Evolutionary conservation across 805 yeast genomes (phyloP).

Genomic region (Diddensiella santjacobensis): DNA sequence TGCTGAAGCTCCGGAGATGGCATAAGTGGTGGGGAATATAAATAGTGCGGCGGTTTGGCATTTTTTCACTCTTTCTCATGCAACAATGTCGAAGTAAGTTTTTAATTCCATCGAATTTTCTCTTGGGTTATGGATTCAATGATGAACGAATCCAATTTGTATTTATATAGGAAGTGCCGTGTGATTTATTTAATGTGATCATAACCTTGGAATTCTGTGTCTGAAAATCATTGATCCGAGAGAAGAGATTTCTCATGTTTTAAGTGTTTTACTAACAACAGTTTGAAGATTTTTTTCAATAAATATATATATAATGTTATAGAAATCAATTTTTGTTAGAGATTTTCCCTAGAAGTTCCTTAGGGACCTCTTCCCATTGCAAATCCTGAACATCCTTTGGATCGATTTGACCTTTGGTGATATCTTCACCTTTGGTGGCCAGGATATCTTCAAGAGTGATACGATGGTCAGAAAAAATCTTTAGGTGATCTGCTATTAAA

Average conservation of each 20-base stretch:
- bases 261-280: too few relatives aligned
- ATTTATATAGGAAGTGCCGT: conserved; percentile 35
- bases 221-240: too few relatives aligned
- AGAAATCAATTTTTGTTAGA: neutral
- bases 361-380: conserved; percentile 30
- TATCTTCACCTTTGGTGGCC: conserved; percentile 69
- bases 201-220: conserved; percentile 24
- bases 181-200: conserved; percentile 29
- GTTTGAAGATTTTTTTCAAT: too few relatives aligned
- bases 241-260: too few relatives aligned
- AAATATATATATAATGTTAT: conserved; percentile 5
- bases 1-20: neutral
- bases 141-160: conserved; percentile 21
- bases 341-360: conserved; percentile 3
- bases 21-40: neutral
- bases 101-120: conserved; percentile 4
- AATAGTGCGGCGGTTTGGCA: too few relatives aligned
- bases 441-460: conserved; percentile 79
- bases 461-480: conserved; percentile 73
- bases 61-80: neutral
- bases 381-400: conserved; percentile 31
- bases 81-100: neutral
- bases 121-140: conserved; percentile 7
- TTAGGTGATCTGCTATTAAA: conserved; percentile 82
- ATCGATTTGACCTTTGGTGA: conserved; percentile 62